Evolutionary conservation across 257 asterid species (phyloP).

Genomic region (Voacanga thouarsii): DNA sequence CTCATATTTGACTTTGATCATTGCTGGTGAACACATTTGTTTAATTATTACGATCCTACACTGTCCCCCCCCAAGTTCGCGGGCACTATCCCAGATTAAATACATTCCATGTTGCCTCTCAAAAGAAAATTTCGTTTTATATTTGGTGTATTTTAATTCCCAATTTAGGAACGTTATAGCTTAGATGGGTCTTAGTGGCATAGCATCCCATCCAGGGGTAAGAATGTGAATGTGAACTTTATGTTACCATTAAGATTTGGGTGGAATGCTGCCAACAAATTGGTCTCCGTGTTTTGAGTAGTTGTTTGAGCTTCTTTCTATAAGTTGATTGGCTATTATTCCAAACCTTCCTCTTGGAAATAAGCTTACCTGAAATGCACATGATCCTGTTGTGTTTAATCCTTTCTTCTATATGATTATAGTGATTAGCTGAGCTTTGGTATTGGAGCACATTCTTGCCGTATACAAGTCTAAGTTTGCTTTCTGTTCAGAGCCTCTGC

Average conservation of each 20-base stretch:
- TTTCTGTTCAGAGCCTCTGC: too few relatives aligned
- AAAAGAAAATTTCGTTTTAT: neutral
- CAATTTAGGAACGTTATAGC: neutral
- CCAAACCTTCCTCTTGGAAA: too few relatives aligned
- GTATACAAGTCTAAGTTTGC: too few relatives aligned
- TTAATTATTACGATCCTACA: too few relatives aligned
- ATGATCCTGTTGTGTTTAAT: neutral
- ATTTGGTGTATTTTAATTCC: neutral
- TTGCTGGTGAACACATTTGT: neutral
- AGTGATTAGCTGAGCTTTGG: neutral
- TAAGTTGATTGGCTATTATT: neutral
- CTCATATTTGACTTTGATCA: too few relatives aligned
- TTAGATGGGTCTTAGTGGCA: too few relatives aligned
- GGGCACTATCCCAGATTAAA: neutral
- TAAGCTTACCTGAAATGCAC: neutral
- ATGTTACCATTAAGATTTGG: neutral
- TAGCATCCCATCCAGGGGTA: too few relatives aligned
- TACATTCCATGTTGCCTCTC: neutral
- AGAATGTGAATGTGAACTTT: too few relatives aligned
- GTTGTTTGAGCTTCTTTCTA: neutral
- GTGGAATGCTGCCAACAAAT: neutral
- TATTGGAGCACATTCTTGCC: neutral
- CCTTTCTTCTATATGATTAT: neutral
- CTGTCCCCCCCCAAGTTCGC: too few relatives aligned
- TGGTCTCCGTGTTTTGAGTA: too few relatives aligned